These are phyloP conservation scores for Xylariaceae sp. DNA, from an alignment of 2,329 filamentous ascomycete species.

Conservation along the genomic window DNA sequence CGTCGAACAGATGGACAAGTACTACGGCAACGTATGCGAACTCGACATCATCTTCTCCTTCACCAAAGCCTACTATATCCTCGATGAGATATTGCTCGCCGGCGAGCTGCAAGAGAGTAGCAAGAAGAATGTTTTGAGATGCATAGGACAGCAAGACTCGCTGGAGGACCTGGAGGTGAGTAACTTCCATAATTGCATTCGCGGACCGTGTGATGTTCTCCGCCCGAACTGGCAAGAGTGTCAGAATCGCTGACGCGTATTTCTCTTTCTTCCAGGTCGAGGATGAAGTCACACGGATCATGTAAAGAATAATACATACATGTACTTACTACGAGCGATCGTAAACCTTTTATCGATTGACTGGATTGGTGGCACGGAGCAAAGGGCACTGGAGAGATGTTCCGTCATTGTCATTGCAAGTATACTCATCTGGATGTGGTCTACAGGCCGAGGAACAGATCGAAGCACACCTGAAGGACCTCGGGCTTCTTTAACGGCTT, in stretches of 20 bases:
- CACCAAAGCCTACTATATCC: conserved; percentile 98
- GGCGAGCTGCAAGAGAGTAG: conserved; percentile 98
- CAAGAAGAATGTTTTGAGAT: conserved; percentile 96
- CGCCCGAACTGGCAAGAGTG: conserved; percentile 18
- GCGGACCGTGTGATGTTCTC: conserved; percentile 1
- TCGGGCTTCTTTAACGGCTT: conserved; percentile 37
- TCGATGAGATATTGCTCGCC: conserved; percentile 91
- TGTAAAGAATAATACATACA: conserved; percentile 54
- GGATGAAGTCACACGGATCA: conserved; percentile 86
- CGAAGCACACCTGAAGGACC: conserved; percentile 35
- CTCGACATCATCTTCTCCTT: conserved; percentile 99
- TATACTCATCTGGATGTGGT: conserved; percentile 28
- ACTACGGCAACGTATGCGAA: conserved; percentile 99
- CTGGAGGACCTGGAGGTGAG: conserved; percentile 99
- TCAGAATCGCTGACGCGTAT: conserved; percentile 48
- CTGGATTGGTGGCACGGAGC: conserved; percentile 14
- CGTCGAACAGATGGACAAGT: conserved; percentile 99
- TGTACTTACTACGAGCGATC: conserved; percentile 25
- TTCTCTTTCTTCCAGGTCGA: conserved; percentile 64
- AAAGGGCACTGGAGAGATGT: conserved; percentile 18
- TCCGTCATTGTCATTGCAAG: conserved; percentile 23
- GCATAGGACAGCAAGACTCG: conserved; percentile 95
- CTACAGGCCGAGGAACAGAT: conserved; percentile 34
- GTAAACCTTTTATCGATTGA: conserved; percentile 9
- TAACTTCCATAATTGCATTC: conserved; percentile 11